Conservation (phyloP, 2,329 filamentous ascomycete species). For the Hypoxylon sp. region DNA sequence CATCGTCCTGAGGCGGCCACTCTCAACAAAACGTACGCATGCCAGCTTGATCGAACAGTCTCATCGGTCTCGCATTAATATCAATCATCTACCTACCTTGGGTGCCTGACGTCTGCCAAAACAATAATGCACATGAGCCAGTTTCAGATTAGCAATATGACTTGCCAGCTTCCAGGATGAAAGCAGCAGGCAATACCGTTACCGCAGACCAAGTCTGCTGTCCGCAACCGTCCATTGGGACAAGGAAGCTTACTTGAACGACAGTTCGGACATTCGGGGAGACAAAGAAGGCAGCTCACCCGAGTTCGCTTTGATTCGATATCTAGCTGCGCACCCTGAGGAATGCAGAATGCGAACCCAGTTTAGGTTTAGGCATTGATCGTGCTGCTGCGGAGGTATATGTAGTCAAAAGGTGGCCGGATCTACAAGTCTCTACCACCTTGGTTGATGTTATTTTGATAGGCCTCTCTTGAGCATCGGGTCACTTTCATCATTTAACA, state of each 20-base stretch:
- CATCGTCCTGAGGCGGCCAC: too few relatives aligned
- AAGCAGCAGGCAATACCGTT: constrained; percentile 2
- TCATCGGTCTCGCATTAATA: too few relatives aligned
- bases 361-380: constrained; percentile 1
- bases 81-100: too few relatives aligned
- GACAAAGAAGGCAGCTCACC: constrained; percentile 18
- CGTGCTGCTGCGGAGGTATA: too few relatives aligned
- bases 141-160: too few relatives aligned
- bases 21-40: too few relatives aligned
- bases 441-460: not conserved
- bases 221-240: constrained; percentile 12
- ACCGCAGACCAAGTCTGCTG: not conserved
- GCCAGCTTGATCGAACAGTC: too few relatives aligned
- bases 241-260: not conserved
- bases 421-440: not conserved
- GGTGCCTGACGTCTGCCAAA: too few relatives aligned
- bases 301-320: constrained; percentile 16
- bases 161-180: constrained; percentile 4
- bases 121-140: too few relatives aligned
- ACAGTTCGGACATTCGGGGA: not conserved
- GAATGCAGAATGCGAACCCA: constrained; percentile 25
- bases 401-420: constrained; percentile 14
- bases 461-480: not conserved
- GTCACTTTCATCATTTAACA: not conserved
- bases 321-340: not conserved